Base-by-base conservation (phyloP, 352 stramenopile species). In the Albugo candida region DNA sequence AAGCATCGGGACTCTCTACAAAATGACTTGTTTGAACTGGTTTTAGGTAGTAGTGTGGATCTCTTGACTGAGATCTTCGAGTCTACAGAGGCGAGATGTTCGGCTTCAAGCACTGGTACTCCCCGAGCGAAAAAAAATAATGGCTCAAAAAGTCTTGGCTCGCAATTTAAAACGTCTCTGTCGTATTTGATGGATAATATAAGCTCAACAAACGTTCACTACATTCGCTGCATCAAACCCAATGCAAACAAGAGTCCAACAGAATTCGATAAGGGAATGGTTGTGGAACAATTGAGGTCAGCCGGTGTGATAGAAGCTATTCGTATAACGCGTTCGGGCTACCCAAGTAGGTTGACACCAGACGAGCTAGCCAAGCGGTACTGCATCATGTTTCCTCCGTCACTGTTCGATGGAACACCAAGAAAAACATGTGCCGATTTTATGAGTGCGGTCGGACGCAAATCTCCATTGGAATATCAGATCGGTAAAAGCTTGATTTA, bases 1-100 rank as follows among this genome's bases (percentile, higher is more conserved):
- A 97, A 97, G 63, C 96, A 97, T 56, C 84, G 86, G 42, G 86
- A 97, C 54, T 92, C 76, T 10, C 65, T 98, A 36, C 92, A 95
- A 59, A 96, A 96, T 48, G 92, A 97, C 48, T 62, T 98, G 44
- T 81, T 95, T 50, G 72, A 87, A 44, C 58, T 93, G 54, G 78
- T 93, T 31, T 69, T 86, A 53, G 60, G 74, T 13, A 92, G 79
- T 48, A 74, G 53, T 41, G 52, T 87, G 11, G 38, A 61, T 3
- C 50, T 92, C 45, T 53, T 92, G 11, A 64, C 76, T 1, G 62
- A 76, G 42, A 63, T 93, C 1, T 93, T 93, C 38, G 64, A 79
- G 19, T 66, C 82, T 38, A n/a, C 13, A 1, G 41, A 50, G 19
- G 34, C 17, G 4, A 31, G 24, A 31, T 10, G 24, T 31, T 31